Evolutionary conservation across 148 eudicot genomes (phyloP), one percentile per base, ranked within the genome.

Genomic region (Diospyros kaki): DNA sequence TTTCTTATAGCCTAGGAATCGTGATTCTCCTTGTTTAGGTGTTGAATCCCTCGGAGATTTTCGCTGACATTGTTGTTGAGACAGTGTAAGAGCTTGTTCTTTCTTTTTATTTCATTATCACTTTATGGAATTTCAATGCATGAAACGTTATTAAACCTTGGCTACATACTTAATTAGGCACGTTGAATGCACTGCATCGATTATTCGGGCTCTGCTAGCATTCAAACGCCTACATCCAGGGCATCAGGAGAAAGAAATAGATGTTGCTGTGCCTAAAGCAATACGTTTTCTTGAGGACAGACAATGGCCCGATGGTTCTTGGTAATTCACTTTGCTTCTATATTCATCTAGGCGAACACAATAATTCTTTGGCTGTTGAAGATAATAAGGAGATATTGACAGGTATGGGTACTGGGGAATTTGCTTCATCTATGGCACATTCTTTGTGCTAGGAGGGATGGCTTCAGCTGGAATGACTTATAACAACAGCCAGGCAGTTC

Each of bases 341-440:
- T 6, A 56, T 8, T 70, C 41, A 54, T 7, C 28, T 54, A 11
- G 11, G 46, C 62, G 11, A 54, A 4, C 28, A 17, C 3, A 46
- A 2, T 39, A 43, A 1, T 12, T 48, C n/a, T 72, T 6, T 58
- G 64, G 52, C n/a, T 15, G 55, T 8, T 6, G 6, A 14, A 56
- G 5, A 51, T 55, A 9, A 72, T n/a, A 9, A 5, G 1, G 43
- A 11, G 51, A 45, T 39, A 12, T 44, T 73, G 71, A 39, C 70
- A 86, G 88, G 88, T 86, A 86, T 45, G 89, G 89, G 10, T 80
- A 73, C 28, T 86, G 89, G 89, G 89, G 88, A 53, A 81, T 86
- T 63, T 86, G 89, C 66, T 86, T 83, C 63, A 15, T 81, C 15
- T 86, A 86, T 41, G 89, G 85, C 69, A 86, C 89, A 67, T 83